Evolutionary conservation across 2,329 filamentous ascomycete species (phyloP).

Genomic region (Cladosporium velox): DNA sequence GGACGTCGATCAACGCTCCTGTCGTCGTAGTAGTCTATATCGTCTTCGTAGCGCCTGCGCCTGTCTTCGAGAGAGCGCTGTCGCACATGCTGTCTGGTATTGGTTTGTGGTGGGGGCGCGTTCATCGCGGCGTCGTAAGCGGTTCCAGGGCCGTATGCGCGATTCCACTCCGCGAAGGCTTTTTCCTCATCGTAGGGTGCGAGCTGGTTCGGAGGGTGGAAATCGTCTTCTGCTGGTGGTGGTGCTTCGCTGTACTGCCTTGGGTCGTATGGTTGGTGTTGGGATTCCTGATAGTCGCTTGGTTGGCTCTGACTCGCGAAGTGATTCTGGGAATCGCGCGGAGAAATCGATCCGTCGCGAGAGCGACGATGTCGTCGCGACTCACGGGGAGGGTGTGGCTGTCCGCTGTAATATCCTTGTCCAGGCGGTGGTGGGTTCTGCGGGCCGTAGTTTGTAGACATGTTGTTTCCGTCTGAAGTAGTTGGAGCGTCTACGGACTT

Average conservation of each 20-base stretch:
- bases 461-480: background rate
- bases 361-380: background rate
- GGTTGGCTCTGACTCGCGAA: background rate
- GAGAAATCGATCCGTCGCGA: slow-evolving; percentile 7
- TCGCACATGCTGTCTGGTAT: background rate
- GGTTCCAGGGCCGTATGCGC: slow-evolving; percentile 18
- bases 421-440: slow-evolving; percentile 13
- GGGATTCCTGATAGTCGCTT: background rate
- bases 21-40: slow-evolving; percentile 51
- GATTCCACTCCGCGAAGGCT: slow-evolving; percentile 20
- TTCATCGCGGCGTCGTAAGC: background rate
- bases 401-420: slow-evolving; percentile 15
- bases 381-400: slow-evolving; percentile 3
- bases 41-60: slow-evolving; percentile 7
- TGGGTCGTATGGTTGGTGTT: background rate
- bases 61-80: background rate
- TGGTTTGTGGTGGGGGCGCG: slow-evolving; percentile 28
- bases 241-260: slow-evolving; percentile 10
- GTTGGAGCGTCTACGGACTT: background rate
- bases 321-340: slow-evolving; percentile 1
- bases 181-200: slow-evolving; percentile 23
- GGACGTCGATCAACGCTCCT: slow-evolving; percentile 52
- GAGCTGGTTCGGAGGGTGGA: slow-evolving; percentile 11
- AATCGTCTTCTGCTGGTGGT: background rate
- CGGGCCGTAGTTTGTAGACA: slow-evolving; percentile 9